Evolutionary conservation across 2,329 filamentous ascomycete species (phyloP), one percentile per base, ranked within the genome.

Genomic region (Fusarium newnesense): DNA sequence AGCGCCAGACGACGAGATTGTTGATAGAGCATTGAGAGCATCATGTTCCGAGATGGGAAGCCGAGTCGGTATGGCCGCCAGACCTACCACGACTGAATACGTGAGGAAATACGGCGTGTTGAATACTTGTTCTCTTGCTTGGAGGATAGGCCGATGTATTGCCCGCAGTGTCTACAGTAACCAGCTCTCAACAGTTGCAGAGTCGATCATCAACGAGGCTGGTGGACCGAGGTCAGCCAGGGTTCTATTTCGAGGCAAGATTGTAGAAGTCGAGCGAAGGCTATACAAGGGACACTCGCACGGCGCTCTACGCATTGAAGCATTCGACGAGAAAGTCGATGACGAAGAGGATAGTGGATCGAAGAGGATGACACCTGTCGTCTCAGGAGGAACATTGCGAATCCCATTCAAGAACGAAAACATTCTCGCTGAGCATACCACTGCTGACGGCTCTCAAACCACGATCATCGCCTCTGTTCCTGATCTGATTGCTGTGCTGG

Each of bases 401-500:
- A 57, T 62, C 5, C 59, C 59, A 1, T 62, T 62, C 49, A 62
- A 43, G 24, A 62, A 62, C 12, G 59, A 62, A 0, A 62, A 62
- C 3, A 39, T 62, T 15, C n/a, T 44, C 18, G 59, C 59, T 32
- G 34, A 47, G 19, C 59, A 62, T 12, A 24, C 24, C 4, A 2
- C 32, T 9, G 49, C 18, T 2, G 40, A 57, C 7, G 49, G 49
- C 5, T 56, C 19, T 24, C 9, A 36, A 13, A 26, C 12, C 10
- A 28, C 28, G 24, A n/a, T 62, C 19, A 44, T 62, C 43, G 59
- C 59, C 0, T 37, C 39, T 15, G 72, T 74, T 0, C 72, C 72
- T 8, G 72, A 74, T 37, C 70, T 74, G 0, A 65, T 74, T 18
- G 64, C 60, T 18, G 9, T 74, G 0, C 36, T 74, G 2, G 69